Percentiles rank a stretch among this genome's conserved stretches.
Conservation (phyloP, 2,329 filamentous ascomycete species). For the Chaetomiaceae sp. region DNA sequence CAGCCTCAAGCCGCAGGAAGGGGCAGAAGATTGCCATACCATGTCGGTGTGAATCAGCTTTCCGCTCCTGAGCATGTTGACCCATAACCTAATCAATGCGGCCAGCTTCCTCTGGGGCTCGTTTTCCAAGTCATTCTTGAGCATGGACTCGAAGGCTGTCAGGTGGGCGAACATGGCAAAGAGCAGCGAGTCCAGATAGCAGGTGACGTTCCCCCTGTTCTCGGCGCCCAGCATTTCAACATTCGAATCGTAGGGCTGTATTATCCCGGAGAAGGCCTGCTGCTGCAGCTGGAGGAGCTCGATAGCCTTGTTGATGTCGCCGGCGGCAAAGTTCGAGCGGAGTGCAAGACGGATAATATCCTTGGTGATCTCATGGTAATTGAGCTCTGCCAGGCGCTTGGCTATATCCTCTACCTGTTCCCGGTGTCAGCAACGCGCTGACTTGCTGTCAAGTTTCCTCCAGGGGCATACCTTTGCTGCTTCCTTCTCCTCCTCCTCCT, state of each 20-base stretch:
- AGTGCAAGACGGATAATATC: conserved; percentile 56
- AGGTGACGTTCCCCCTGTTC: conserved; percentile 84
- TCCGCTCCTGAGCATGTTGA: conserved; percentile 83
- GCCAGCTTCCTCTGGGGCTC: conserved; percentile 67
- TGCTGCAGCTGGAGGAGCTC: conserved; percentile 74
- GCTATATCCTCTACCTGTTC: conserved; percentile 40
- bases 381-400: conserved; percentile 39
- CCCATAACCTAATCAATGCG: conserved; percentile 80
- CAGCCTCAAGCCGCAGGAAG: background rate
- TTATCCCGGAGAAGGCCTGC: conserved; percentile 73
- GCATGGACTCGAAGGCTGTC: conserved; percentile 87
- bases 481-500: conserved; percentile 28
- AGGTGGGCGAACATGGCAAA: conserved; percentile 95
- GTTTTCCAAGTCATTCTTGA: conserved; percentile 74
- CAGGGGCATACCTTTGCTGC: conserved; percentile 43
- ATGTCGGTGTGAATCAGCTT: conserved; percentile 82
- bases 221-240: conserved; percentile 76
- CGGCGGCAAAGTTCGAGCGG: conserved; percentile 60
- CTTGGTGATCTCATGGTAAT: conserved; percentile 44
- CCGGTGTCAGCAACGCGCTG: background rate
- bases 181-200: conserved; percentile 84
- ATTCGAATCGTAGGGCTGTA: conserved; percentile 68
- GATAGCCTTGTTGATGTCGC: conserved; percentile 69
- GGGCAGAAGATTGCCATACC: conserved; percentile 43
- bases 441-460: background rate